Evolutionary conservation across 805 yeast species (phyloP), one percentile per base, ranked within the genome.

Genomic region (Teunomyces funiuensis): DNA sequence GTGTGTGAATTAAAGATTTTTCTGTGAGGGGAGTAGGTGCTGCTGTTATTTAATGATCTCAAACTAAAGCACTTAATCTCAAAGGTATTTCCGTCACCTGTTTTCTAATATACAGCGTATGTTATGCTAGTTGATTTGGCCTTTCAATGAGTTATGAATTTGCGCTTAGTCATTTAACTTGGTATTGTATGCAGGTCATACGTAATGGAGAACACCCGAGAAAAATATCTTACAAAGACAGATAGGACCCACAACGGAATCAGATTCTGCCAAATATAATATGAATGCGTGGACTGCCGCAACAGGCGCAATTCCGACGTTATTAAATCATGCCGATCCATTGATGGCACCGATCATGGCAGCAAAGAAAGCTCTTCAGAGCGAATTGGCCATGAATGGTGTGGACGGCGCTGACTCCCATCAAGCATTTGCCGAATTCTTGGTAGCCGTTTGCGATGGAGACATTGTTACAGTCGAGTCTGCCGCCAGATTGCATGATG

Each of bases 381-480:
- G 25, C 22, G 23, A 18, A 33, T 18, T 33, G 27, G 37, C 30
- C 6, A 30, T 26, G 20, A 42, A 28, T n/a, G 10, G 16, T 6
- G n/a, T 16, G 40, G 17, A 16, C 10, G 20, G 34, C 38, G 14
- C 28, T 33, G 13, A 16, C 22, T 10, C n/a, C 25, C 15, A n/a
- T 8, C 18, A 22, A 10, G 28, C 53, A 8, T 36, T 55, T 4
- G 43, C 54, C 11, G 63, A 58, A 43, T 45, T 69, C 13, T 50
- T 63, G 41, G 45, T 60, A 16, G 65, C 72, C 3, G 55, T 65
- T 8, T 60, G 64, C 41, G 66, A 66, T 26, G 73, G 70, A 3
- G 74, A 70, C 42, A 25, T 65, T 20, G 66, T 64, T 1, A 52
- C 69, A 1, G 42, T 66, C 18, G 70, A 66, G 43, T 52, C 58